Conservation (phyloP, 495 filamentous ascomycete species). For the Podospora pseudoanserina region DNA sequence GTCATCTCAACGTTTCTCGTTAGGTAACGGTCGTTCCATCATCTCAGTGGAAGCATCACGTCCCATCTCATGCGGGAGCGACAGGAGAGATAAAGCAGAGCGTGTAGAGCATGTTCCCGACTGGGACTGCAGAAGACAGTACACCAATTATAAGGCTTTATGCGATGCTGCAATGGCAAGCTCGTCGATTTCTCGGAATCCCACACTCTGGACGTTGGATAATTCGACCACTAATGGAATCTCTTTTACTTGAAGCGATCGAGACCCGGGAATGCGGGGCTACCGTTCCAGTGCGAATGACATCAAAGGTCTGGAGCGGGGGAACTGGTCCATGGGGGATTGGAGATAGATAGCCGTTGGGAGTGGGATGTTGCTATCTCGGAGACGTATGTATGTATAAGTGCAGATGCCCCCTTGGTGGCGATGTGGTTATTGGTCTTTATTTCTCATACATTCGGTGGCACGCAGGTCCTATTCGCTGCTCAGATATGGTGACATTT, state of each 20-base stretch:
- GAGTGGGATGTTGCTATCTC: conserved; percentile 1
- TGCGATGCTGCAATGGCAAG: neutral
- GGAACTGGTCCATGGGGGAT: neutral
- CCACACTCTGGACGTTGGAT: neutral
- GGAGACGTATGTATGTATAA: neutral
- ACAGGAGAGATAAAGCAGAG: conserved; percentile 1
- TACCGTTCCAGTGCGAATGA: conserved; percentile 5
- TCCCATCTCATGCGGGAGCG: neutral
- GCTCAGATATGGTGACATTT: neutral
- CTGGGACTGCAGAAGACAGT: neutral
- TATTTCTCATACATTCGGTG: neutral
- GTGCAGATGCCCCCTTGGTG: neutral
- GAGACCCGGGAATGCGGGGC: neutral
- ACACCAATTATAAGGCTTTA: neutral
- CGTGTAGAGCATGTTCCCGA: neutral
- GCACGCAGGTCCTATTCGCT: neutral
- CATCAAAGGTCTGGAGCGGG: conserved; percentile 1
- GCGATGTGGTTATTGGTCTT: neutral
- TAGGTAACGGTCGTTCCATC: neutral
- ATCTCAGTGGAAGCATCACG: neutral
- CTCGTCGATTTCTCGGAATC: conserved; percentile 2
- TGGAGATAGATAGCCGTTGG: neutral
- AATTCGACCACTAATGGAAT: neutral
- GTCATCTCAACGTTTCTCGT: conserved; percentile 3
- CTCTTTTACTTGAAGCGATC: neutral